phyloP scores from a whole-genome alignment of 2,329 filamentous ascomycete species.

The Penicillium sp. region DNA sequence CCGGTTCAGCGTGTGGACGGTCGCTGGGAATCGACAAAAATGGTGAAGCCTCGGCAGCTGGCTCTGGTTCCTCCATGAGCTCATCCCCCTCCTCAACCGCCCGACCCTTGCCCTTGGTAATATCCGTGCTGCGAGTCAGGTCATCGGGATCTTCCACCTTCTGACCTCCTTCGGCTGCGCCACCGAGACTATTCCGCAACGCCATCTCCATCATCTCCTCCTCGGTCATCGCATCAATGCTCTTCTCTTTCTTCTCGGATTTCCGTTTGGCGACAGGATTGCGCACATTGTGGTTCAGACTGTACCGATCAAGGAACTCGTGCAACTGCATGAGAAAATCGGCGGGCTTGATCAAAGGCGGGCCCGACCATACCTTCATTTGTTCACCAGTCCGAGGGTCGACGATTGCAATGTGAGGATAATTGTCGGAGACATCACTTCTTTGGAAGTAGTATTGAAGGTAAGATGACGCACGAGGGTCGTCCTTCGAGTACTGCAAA shows the following conservation, averaged over 20 bases:
- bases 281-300: conserved; percentile 78
- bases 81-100: conserved; percentile 40
- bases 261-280: conserved; percentile 84
- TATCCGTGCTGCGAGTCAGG: conserved; percentile 64
- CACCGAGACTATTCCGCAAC: conserved; percentile 76
- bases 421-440: conserved; percentile 80
- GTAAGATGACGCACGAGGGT: conserved; percentile 72
- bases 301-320: conserved; percentile 97
- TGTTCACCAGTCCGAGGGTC: conserved; percentile 95
- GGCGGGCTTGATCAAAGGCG: conserved; percentile 67
- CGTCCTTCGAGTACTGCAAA: conserved; percentile 86
- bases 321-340: conserved; percentile 90
- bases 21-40: conserved; percentile 71
- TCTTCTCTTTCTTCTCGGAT: conserved; percentile 65
- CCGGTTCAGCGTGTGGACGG: conserved; percentile 74
- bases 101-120: conserved; percentile 50
- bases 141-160: conserved; percentile 79
- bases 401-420: conserved; percentile 92
- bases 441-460: conserved; percentile 83
- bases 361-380: conserved; percentile 91
- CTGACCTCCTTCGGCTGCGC: conserved; percentile 43
- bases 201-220: conserved; percentile 97
- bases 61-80: conserved; percentile 37
- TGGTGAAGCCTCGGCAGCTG: conserved; percentile 37
- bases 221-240: conserved; percentile 86